Base-by-base conservation (phyloP, 192 early-diverging fungal genomes). In the Dimargaris cristalligena region DNA sequence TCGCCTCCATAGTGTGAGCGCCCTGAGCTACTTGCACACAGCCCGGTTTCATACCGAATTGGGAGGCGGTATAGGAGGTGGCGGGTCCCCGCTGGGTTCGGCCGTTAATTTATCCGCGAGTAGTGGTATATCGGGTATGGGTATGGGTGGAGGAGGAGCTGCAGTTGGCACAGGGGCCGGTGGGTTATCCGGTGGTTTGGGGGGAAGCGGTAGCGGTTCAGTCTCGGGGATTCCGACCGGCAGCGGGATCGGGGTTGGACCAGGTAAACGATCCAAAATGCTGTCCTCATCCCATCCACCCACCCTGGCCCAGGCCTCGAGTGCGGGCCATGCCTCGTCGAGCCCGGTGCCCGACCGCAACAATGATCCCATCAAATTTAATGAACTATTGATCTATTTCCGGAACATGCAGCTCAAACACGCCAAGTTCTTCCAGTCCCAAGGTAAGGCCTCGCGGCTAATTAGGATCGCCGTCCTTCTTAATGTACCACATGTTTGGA, bases 1-100 rank as follows among this genome's bases (percentile, higher is more conserved):
- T 70, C 79, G 96, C n/a, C 65, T 99, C 60, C 89, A 84, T 41
- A 85, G 87, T 59, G 89, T 99, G 26, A 78, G 78, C 46, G 76
- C 81, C 1, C 65, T 85, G 62, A 81, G 79, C 29, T 79, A 78
- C 55, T 65, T 85, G 28, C 74, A 84, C 63, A 65, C 75, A 2
- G 70, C 76, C 38, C 78, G 77, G 1, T 41, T n/a, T n/a, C n/a
- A n/a, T n/a, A n/a, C 38, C 8, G 38, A 6, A 6, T 6, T 16
- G 38, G 38, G 38, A 6, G 38, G 38, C 38, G 38, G 38, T 6
- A 16, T 41, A 81, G 76, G 41, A 74, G 65, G 78, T 79, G 67
- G 34, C 50, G 30, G n/a, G 16, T 3, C 18, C 23, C 30, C 33
- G 10, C n/a, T 18, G 20, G 28, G 28, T 2, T 22, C 25, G 10